Evolutionary conservation across 208 protist genomes (phyloP), one percentile per base, ranked within the genome.

Genomic region (Leishmania braziliensis): DNA sequence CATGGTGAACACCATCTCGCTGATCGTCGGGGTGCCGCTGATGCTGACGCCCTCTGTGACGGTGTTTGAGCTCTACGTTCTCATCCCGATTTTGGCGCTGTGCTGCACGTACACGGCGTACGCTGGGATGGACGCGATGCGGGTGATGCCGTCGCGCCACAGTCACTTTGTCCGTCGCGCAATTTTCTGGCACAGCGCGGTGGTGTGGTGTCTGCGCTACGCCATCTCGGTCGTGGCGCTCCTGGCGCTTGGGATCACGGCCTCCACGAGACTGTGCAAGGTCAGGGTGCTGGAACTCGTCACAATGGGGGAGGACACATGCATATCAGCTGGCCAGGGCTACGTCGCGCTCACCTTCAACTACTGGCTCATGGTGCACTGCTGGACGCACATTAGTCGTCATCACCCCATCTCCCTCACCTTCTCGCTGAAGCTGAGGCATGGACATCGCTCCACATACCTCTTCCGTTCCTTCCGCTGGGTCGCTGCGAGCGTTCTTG

Each of bases 311-410:
- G 82, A 88, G 0, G 85, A 93, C 62, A 56, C 69, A 26, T 96
- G 92, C 78, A 87, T 95, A 68, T 75, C 79, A 3, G 81, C 91
- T 0, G 88, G 86, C 26, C 91, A 92, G 43, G 93, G 92, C 56
- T 97, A 97, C 79, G 91, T 96, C 43, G 83, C 83, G 5, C 84
- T 96, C n/a, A 96, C 93, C 16, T 84, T 97, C 46, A 97, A 96
- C 84, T 95, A 95, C 77, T 97, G 95, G 95, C 73, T 97, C 10
- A 93, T 97, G 87, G 86, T 97, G 54, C 95, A 97, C 83, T 91
- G 91, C 82, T 95, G 92, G 93, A 96, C 93, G 75, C 95, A 97
- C 85, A 94, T 97, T 39, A 97, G 93, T 81, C 92, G 95, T 3
- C 91, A 97, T 73, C 86, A 95, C 73, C 89, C 88, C 77, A 89